Evolutionary conservation across 768 basidiomycete genomes (phyloP), one percentile per base, ranked within the genome.

Genomic region (Rhizopogon rudus): DNA sequence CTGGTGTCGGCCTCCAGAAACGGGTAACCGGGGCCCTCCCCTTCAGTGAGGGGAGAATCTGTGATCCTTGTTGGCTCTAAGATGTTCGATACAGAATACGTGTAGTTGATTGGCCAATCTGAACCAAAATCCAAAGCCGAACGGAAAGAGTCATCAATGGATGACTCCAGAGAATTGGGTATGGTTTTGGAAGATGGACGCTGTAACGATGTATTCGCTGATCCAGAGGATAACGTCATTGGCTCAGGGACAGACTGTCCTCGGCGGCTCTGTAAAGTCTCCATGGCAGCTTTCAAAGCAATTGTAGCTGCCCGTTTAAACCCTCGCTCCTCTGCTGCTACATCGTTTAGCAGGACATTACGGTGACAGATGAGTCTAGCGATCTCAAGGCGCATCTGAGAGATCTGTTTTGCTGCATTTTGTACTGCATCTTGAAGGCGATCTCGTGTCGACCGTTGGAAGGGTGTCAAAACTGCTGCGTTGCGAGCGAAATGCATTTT

Each of bases 401-500:
- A 81, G 48, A 98, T 72, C 40, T 81, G 79, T 64, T 81, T 85
- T 7, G 87, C 82, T 12, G 87, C 73, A 16, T 71, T 73, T 60
- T 84, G 83, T 16, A 94, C 73, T 3, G 84, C 77, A 22, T 71
- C 61, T 22, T 81, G 72, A 28, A 99, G 78, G 44, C 86, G 81
- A 58, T 92, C 89, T 45, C 94, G 83, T 3, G 94, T 94, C 8
- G 85, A 76, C 46, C 82, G 83, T 64, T 87, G 91, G 69, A 98
- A 95, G 3, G 97, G 95, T 14, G 91, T 88, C 40, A 98, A 77
- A 42, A 88, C 81, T 2, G 86, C 86, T 20, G 98, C 78, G 63
- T 95, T 96, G 41, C 89, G 86, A 20, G 88, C 81, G 42, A 87
- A 73, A 16, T 87, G 84, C 67, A 94, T 71, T 58, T 88, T 81